Base-by-base conservation (phyloP, 192 early-diverging fungal species). In the Entomortierella parvispora region DNA sequence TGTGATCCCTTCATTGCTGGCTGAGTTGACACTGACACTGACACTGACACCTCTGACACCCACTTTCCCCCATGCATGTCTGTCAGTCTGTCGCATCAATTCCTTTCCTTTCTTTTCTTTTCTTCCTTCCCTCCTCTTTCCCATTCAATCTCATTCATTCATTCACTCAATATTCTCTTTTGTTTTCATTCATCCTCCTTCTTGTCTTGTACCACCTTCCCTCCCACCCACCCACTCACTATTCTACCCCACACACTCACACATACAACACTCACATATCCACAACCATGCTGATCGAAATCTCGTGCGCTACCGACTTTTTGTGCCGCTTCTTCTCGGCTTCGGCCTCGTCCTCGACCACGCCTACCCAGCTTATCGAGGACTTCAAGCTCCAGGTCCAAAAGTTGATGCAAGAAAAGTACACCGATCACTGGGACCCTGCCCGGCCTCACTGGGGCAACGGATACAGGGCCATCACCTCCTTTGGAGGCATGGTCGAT, bases 401-500 rank as follows among this genome's bases (percentile, higher is more conserved):
- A 18, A 70, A 59, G n/a, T 43, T 85, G 6, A 81, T 94, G 68
- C 50, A 76, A 7, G 75, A 79, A 33, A 88, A 86, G 60, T 94
- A 89, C 62, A 60, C 65, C 47, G 85, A 88, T 42, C 93, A 94
- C 62, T 94, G 93, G 93, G 84, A 94, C 56, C 49, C 85, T 6
- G 77, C 87, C 44, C 79, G 83, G 37, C 90, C 93, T 17, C 75
- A 70, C 46, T 71, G 66, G 20, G 93, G 93, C 55, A 93, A 91
- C 72, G 93, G 82, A 25, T 95, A 91, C 83, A 82, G 93, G 80
- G 88, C 92, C 23, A 83, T 95, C 62, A 87, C 90, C 43, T 90
- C 88, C 65, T 92, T 90, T 80, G 86, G 84, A 55, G 87, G 87
- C 29, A 69, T 82, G 37, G 81, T 92, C 18, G 93, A 95, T 79